Evolutionary conservation across 2,329 filamentous ascomycete species (phyloP).

Genomic region (Talaromyces funiculosus): DNA sequence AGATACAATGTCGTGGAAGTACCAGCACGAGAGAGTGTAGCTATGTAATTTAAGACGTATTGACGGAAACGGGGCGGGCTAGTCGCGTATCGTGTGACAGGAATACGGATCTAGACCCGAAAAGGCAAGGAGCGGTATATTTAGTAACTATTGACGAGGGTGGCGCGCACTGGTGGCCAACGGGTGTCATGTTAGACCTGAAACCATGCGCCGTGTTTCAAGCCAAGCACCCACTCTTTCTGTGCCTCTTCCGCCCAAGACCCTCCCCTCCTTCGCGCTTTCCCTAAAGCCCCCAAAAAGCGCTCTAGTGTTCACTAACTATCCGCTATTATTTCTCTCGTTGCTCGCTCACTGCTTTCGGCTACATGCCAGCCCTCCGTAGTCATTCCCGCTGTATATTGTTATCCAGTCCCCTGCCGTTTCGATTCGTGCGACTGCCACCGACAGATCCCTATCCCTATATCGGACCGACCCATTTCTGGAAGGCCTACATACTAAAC

Average conservation of each 20-base stretch:
- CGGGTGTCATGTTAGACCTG: conserved; percentile 5
- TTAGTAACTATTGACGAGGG: conserved; percentile 1
- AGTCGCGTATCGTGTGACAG: not conserved
- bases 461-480: not conserved
- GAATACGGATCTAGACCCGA: not conserved
- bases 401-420: not conserved
- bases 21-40: not conserved
- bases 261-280: not conserved
- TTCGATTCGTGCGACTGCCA: not conserved
- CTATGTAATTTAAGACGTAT: not conserved
- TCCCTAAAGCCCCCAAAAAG: not conserved
- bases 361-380: no score
- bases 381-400: no score
- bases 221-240: not conserved
- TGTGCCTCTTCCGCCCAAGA: not conserved
- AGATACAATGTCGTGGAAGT: not conserved
- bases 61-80: not conserved
- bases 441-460: not conserved
- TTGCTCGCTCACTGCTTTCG: conserved; percentile 10
- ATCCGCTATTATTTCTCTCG: conserved; percentile 7
- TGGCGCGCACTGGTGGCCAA: not conserved
- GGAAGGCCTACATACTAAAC: not conserved
- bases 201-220: conserved; percentile 14
- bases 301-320: not conserved
- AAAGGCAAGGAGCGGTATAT: not conserved